These are phyloP conservation scores for Hypoxylon lienhwacheense DNA, from an alignment of 495 filamentous ascomycete genomes.

Conservation along the genomic window DNA sequence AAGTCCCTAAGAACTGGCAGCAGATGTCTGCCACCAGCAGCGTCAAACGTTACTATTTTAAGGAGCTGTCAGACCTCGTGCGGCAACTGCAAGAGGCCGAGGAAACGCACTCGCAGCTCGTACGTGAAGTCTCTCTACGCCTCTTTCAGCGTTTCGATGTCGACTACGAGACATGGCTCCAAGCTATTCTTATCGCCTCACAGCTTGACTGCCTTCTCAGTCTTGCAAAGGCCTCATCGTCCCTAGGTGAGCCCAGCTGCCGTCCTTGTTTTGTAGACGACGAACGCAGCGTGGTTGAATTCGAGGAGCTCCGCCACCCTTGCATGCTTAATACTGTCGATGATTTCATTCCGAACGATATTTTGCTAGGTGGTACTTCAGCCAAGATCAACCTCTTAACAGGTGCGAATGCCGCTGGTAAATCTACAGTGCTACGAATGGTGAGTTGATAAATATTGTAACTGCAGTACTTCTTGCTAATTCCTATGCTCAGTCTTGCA, in stretches of 20 bases:
- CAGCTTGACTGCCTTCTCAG: conserved; percentile 95
- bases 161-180: conserved; percentile 84
- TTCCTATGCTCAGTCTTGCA: conserved; percentile 60
- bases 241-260: conserved; percentile 84
- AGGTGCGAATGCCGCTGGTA: conserved; percentile 95
- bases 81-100: conserved; percentile 88
- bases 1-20: conserved; percentile 85
- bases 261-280: conserved; percentile 83
- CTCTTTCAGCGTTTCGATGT: conserved; percentile 89
- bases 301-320: conserved; percentile 89
- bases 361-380: conserved; percentile 77
- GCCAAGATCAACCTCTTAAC: conserved; percentile 91
- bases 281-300: conserved; percentile 83
- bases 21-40: conserved; percentile 93
- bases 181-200: conserved; percentile 80
- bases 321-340: conserved; percentile 86
- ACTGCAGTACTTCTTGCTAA: conserved; percentile 20
- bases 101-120: conserved; percentile 90
- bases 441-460: conserved; percentile 49
- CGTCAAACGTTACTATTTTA: conserved; percentile 93
- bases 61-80: conserved; percentile 77
- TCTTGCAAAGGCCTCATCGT: conserved; percentile 81
- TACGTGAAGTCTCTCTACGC: conserved; percentile 79
- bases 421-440: conserved; percentile 98
- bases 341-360: conserved; percentile 97